phyloP scores from a whole-genome alignment of 2,329 filamentous ascomycete genomes.

The Pyricularia grisea region DNA sequence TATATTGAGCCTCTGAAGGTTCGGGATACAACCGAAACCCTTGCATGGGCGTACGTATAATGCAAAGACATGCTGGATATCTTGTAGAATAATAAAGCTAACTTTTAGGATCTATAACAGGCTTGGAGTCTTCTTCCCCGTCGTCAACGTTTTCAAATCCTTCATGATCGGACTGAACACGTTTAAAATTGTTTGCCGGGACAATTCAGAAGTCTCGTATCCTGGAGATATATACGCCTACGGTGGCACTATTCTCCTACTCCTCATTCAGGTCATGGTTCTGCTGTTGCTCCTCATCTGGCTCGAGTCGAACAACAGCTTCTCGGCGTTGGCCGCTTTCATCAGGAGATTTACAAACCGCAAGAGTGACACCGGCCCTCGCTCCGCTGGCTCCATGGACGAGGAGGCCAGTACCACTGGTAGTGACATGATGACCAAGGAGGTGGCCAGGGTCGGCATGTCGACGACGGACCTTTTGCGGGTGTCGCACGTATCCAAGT shows the following conservation, averaged over 20 bases:
- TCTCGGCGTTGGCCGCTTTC: constrained; percentile 34
- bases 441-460: not conserved
- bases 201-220: constrained; percentile 49
- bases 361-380: constrained; percentile 9
- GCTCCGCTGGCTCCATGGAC: constrained; percentile 26
- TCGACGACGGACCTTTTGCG: constrained; percentile 54
- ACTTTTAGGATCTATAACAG: too few relatives aligned
- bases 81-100: too few relatives aligned
- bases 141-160: not conserved
- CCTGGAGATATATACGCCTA: constrained; percentile 66
- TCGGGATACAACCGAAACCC: not conserved
- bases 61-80: too few relatives aligned
- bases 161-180: constrained; percentile 73
- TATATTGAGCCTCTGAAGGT: not conserved
- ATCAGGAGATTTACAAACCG: constrained; percentile 12
- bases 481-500: constrained; percentile 73
- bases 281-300: constrained; percentile 68
- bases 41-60: not conserved
- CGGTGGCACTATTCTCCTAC: constrained; percentile 76
- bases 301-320: constrained; percentile 66
- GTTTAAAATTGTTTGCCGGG: constrained; percentile 70
- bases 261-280: constrained; percentile 62
- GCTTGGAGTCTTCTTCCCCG: not conserved
- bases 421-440: not conserved
- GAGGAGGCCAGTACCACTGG: constrained; percentile 32